phyloP scores from a whole-genome alignment of 2,329 filamentous ascomycete genomes.

The Fonsecaea pugnacius region DNA sequence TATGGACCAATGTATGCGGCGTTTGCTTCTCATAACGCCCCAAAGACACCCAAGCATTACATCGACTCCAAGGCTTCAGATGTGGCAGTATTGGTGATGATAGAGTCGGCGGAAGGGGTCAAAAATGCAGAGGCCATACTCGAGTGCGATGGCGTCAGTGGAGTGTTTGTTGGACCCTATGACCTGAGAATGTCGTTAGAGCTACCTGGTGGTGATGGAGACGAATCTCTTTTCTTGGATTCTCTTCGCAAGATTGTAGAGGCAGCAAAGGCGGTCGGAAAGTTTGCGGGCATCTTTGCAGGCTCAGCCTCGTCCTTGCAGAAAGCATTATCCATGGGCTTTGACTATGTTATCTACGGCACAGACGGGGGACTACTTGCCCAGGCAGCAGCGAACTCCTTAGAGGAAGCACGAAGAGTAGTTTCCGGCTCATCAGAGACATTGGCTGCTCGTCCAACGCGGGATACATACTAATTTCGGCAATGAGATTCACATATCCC shows the following conservation, averaged over 20 bases:
- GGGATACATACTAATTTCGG: no score
- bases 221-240: constrained; percentile 1
- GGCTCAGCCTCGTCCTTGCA: no score
- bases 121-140: constrained; percentile 18
- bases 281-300: constrained; percentile 8
- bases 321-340: no score
- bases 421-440: no score
- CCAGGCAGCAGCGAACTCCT: no score
- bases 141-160: constrained; percentile 15
- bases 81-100: constrained; percentile 18
- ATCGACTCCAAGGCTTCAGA: neutral
- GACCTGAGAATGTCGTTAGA: constrained; percentile 21
- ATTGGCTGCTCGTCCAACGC: no score
- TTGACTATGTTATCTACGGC: no score
- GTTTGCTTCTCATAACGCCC: constrained; percentile 1
- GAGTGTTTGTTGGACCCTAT: constrained; percentile 14
- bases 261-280: neutral
- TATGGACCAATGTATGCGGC: constrained; percentile 47
- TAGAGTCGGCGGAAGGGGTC: constrained; percentile 17
- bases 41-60: constrained; percentile 3
- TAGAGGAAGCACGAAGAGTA: no score
- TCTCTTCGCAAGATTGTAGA: constrained; percentile 2
- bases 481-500: no score
- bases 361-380: no score
- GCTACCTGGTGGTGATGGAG: constrained; percentile 7